These are phyloP conservation scores for Phyllosticta paracitricarpa DNA, from an alignment of 2,329 filamentous ascomycete species.

Conservation along the genomic window DNA sequence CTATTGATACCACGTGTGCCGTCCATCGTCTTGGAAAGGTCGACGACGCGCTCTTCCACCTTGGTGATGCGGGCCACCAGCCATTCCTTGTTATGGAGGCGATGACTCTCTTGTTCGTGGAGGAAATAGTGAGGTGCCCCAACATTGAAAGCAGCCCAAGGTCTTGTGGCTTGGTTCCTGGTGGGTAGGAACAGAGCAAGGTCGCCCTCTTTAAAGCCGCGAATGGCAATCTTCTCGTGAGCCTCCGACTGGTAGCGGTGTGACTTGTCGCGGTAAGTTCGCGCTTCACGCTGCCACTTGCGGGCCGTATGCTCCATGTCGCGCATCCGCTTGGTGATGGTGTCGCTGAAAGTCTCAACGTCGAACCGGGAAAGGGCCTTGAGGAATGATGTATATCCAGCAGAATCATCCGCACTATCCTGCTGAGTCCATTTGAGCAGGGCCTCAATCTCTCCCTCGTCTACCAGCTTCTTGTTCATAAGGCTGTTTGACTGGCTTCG, in stretches of 20 bases:
- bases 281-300: constrained; percentile 84
- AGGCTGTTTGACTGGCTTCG: constrained; percentile 35
- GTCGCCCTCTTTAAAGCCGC: constrained; percentile 93
- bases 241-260: constrained; percentile 72
- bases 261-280: constrained; percentile 78
- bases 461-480: constrained; percentile 45
- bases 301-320: constrained; percentile 88
- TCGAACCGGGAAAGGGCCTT: constrained; percentile 68
- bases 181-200: constrained; percentile 90
- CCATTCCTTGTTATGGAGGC: constrained; percentile 80
- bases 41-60: constrained; percentile 86
- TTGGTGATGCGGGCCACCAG: constrained; percentile 88
- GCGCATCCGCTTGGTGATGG: constrained; percentile 78
- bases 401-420: constrained; percentile 55
- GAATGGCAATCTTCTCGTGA: constrained; percentile 92
- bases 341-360: constrained; percentile 72
- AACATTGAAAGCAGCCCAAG: constrained; percentile 98
- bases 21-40: constrained; percentile 71
- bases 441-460: constrained; percentile 57
- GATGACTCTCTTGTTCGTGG: constrained; percentile 81
- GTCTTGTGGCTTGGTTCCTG: constrained; percentile 83
- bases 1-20: constrained; percentile 29
- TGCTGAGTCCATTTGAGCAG: constrained; percentile 76
- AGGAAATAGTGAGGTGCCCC: constrained; percentile 96
- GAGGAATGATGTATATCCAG: constrained; percentile 67